A percentile compares a stretch with the other conserved stretches of the same genome.
Conservation (phyloP, 2,329 filamentous ascomycete species). For the Daldinia sp. region DNA sequence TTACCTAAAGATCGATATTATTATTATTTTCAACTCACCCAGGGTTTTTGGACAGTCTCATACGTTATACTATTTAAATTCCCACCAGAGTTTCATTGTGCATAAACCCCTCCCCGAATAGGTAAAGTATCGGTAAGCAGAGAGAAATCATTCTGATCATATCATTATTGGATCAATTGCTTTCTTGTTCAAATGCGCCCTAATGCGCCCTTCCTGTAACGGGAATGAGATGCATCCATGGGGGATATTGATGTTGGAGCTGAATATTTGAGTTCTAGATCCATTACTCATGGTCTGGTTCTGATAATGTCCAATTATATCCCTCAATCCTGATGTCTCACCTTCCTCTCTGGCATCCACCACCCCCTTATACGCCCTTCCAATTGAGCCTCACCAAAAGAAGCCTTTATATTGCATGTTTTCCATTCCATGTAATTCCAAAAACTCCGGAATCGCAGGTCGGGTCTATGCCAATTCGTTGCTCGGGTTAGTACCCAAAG, state of each 20-base stretch:
- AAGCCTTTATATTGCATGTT: neutral
- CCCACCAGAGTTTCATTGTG: no score
- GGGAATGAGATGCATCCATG: neutral
- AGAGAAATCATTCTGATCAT: neutral
- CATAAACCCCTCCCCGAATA: no score
- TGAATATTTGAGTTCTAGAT: neutral
- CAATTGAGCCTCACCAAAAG: neutral
- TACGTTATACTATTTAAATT: no score
- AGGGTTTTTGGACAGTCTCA: no score
- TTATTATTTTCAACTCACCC: no score
- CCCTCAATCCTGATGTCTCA: neutral
- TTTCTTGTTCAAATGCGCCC: neutral
- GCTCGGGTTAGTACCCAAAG: neutral
- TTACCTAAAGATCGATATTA: no score
- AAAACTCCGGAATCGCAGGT: neutral
- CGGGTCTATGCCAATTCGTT: neutral
- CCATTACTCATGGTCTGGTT: neutral
- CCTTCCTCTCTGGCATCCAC: neutral
- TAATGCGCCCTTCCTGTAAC: neutral
- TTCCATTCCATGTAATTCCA: neutral
- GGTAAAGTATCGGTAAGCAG: neutral
- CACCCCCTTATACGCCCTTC: neutral
- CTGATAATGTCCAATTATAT: neutral
- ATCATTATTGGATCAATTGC: no score
- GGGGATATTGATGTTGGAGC: neutral